phyloP scores from a whole-genome alignment of 257 asterid genomes.

The Nicotiana obtusifolia region DNA sequence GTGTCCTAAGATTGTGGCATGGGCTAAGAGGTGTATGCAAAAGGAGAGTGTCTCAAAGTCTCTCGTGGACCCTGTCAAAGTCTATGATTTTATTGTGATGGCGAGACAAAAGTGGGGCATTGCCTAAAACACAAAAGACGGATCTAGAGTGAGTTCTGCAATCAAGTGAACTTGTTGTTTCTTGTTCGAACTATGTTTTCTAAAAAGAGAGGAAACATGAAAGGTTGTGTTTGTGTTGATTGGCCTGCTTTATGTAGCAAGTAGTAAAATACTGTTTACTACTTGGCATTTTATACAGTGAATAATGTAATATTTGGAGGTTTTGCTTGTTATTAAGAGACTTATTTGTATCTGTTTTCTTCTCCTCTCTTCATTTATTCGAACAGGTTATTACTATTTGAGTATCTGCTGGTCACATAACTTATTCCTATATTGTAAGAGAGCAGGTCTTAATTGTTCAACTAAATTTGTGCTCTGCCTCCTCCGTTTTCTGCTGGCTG shows the following conservation, averaged over 20 bases:
- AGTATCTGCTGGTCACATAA: no score
- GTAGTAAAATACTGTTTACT: neutral
- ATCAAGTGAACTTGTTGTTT: neutral
- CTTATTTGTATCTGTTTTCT: neutral
- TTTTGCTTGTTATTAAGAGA: neutral
- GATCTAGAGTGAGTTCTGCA: neutral
- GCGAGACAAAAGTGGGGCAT: constrained; percentile 18
- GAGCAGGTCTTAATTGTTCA: no score
- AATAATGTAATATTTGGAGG: neutral
- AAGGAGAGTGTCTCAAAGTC: neutral
- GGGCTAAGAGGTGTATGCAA: no score
- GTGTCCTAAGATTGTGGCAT: no score
- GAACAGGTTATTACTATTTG: neutral
- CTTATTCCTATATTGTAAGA: no score
- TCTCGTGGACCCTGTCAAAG: constrained; percentile 11
- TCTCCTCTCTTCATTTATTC: neutral
- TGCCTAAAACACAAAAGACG: neutral
- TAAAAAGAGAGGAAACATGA: neutral
- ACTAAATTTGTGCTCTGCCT: no score
- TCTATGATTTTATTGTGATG: constrained; percentile 18
- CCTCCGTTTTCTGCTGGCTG: no score
- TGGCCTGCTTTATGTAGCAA: neutral
- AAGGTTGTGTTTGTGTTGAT: neutral
- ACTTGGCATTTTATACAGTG: neutral
- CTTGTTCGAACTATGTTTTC: neutral